A percentile compares a stretch with the other conserved stretches of the same genome.
phyloP scores from a whole-genome alignment of 169 alveolate genomes.

The Plasmodium billcollinsi region DNA sequence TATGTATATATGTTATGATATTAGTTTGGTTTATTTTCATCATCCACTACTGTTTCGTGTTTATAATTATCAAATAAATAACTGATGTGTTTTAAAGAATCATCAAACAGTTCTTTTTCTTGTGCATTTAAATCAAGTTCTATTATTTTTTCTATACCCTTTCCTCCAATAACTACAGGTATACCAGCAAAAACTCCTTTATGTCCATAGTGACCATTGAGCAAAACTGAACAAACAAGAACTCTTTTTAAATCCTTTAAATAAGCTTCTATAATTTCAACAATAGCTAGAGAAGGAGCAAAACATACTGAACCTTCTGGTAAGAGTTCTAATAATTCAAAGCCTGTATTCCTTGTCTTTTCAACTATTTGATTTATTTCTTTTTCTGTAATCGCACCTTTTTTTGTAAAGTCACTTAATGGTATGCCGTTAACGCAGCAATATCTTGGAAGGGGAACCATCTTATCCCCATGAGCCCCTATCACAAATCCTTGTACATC shows the following conservation, averaged over 20 bases:
- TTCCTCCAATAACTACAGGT: slow-evolving; percentile 85
- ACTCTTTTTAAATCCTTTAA: slow-evolving; percentile 84
- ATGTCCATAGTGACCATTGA: slow-evolving; percentile 84
- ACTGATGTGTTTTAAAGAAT: slow-evolving; percentile 76
- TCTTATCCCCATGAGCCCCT: slow-evolving; percentile 87
- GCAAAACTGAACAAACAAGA: slow-evolving; percentile 84
- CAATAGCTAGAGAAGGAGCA: slow-evolving; percentile 87
- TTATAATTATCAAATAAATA: slow-evolving; percentile 67
- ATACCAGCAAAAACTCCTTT: slow-evolving; percentile 85
- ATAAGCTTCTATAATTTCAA: slow-evolving; percentile 84
- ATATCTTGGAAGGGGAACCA: slow-evolving; percentile 84
- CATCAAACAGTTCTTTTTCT: slow-evolving; percentile 80
- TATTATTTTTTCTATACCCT: slow-evolving; percentile 84
- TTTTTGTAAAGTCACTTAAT: slow-evolving; percentile 79
- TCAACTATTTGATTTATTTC: slow-evolving; percentile 83
- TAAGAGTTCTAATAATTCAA: slow-evolving; percentile 81
- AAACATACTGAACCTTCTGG: slow-evolving; percentile 85
- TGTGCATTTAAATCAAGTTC: slow-evolving; percentile 80
- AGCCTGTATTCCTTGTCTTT: slow-evolving; percentile 82
- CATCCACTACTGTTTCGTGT: slow-evolving; percentile 68
- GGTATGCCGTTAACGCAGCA: slow-evolving; percentile 87
- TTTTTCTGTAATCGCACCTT: slow-evolving; percentile 80
- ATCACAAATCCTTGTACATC: slow-evolving; percentile 87
- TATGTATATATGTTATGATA: slow-evolving; percentile 1
- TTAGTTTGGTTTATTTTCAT: slow-evolving; percentile 49